These are phyloP conservation scores for Solanum neorickii DNA, from an alignment of 257 asterid species.

Conservation along the genomic window DNA sequence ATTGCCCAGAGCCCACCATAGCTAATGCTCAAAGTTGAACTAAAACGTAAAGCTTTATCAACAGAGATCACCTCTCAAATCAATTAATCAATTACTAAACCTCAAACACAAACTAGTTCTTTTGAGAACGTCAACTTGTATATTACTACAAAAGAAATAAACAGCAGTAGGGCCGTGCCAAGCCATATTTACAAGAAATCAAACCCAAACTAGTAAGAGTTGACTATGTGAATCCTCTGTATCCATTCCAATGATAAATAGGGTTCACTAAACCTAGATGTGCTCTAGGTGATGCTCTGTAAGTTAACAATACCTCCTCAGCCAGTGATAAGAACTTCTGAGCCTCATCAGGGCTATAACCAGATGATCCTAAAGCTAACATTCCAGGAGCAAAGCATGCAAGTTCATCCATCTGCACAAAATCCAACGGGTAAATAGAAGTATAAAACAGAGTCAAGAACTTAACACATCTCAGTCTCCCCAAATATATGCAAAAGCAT, in stretches of 20 bases:
- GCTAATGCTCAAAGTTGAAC: background rate
- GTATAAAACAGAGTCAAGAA: background rate
- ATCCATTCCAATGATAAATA: background rate
- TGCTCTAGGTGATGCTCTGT: background rate
- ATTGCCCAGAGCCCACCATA: background rate
- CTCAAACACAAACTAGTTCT: background rate
- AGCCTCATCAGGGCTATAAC: slow-evolving; percentile 78
- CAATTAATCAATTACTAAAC: background rate
- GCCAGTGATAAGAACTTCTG: slow-evolving; percentile 69
- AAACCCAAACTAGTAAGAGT: background rate
- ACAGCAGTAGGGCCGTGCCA: background rate
- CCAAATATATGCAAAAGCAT: background rate
- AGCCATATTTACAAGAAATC: background rate
- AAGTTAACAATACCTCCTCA: slow-evolving; percentile 58
- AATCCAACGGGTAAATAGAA: slow-evolving; percentile 10
- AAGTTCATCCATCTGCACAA: slow-evolving; percentile 92
- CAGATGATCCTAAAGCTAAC: slow-evolving; percentile 91
- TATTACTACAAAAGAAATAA: background rate
- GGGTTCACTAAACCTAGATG: background rate
- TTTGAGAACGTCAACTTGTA: background rate
- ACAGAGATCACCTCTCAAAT: background rate
- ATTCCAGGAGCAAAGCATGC: slow-evolving; percentile 99
- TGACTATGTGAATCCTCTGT: background rate
- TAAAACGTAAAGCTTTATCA: background rate
- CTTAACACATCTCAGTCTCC: background rate